Evolutionary conservation across 441 rosid genomes (phyloP).

Genomic region (Geranium incanum): DNA sequence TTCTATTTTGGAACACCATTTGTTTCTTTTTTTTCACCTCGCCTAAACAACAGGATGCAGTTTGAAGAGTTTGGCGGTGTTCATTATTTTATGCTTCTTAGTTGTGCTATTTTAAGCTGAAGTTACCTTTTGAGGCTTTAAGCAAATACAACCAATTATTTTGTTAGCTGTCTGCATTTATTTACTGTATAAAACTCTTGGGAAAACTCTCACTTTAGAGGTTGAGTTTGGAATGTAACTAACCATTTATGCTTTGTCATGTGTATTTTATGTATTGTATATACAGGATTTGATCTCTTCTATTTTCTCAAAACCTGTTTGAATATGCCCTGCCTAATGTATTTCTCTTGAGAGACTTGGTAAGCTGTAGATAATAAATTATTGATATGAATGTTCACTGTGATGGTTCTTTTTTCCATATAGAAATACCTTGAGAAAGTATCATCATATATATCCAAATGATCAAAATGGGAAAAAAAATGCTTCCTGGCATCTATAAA

Average conservation of each 20-base stretch:
- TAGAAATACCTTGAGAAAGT: not conserved
- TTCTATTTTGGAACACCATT: not conserved
- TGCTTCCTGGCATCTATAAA: too few relatives aligned
- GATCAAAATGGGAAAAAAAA: too few relatives aligned
- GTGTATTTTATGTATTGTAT: too few relatives aligned
- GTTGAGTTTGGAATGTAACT: not conserved
- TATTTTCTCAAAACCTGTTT: too few relatives aligned
- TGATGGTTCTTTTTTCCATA: not conserved
- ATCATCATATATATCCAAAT: too few relatives aligned
- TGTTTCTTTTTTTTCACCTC: not conserved
- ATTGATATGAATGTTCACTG: not conserved
- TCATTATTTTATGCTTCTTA: not conserved
- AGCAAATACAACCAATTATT: too few relatives aligned
- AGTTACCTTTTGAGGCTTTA: too few relatives aligned
- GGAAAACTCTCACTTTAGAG: not conserved
- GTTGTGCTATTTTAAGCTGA: not conserved
- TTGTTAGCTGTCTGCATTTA: not conserved
- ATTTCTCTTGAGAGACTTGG: too few relatives aligned
- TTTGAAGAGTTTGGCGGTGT: not conserved
- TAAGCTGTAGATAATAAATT: not conserved
- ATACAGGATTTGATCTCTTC: too few relatives aligned
- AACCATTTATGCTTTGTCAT: too few relatives aligned
- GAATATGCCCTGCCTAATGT: too few relatives aligned
- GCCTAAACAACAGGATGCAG: not conserved
- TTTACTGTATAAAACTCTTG: too few relatives aligned